These are phyloP conservation scores for Pinus taeda DNA, from an alignment of 75 land plant species.

Conservation along the genomic window DNA sequence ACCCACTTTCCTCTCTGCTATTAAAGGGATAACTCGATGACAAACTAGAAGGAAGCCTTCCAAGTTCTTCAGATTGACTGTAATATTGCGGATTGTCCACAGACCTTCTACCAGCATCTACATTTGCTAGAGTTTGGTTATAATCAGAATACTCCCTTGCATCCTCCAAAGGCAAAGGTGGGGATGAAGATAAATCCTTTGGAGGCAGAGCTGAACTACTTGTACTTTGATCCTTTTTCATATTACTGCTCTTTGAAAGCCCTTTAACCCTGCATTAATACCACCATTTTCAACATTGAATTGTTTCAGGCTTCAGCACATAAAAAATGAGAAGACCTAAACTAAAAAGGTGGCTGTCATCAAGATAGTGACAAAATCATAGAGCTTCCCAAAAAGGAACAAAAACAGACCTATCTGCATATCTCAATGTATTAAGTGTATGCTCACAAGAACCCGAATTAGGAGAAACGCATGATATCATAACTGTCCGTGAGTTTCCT, in stretches of 20 bases:
- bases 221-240: slow-evolving; percentile 59
- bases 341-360: background rate
- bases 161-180: slow-evolving; percentile 31
- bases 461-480: slow-evolving; percentile 99
- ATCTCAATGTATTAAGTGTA: slow-evolving; percentile 97
- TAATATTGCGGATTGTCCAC: slow-evolving; percentile 38
- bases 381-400: background rate
- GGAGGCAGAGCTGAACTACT: slow-evolving; percentile 10
- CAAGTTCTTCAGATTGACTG: slow-evolving; percentile 29
- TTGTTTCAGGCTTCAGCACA: background rate
- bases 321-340: background rate
- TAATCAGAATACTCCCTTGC: slow-evolving; percentile 43
- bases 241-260: slow-evolving; percentile 84
- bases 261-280: slow-evolving; percentile 81
- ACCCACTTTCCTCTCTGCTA: slow-evolving; percentile 41
- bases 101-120: slow-evolving; percentile 52
- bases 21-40: slow-evolving; percentile 17
- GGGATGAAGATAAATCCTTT: slow-evolving; percentile 51
- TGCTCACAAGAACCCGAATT: slow-evolving; percentile 99
- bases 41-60: slow-evolving; percentile 34
- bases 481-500: slow-evolving; percentile 96
- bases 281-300: slow-evolving; percentile 7
- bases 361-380: background rate
- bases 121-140: slow-evolving; percentile 36
- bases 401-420: slow-evolving; percentile 91